phyloP scores from a whole-genome alignment of 768 basidiomycete species.

The Tricholoma bakamatsutake region DNA sequence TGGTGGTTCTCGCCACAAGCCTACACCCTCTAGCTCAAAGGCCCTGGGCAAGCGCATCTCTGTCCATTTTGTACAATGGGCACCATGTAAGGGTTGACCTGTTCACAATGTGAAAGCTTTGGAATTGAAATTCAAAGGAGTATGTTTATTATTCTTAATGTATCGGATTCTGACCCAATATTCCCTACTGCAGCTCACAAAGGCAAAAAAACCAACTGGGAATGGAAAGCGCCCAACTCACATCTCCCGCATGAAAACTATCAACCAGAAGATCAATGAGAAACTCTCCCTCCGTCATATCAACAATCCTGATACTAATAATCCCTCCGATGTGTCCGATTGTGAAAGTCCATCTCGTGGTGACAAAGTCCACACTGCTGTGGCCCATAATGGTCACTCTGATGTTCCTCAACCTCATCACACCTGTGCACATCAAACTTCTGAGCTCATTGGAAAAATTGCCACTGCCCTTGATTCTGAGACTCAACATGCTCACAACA shows the following conservation, averaged over 20 bases:
- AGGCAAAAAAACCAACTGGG: background rate
- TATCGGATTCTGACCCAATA: background rate
- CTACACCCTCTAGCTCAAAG: background rate
- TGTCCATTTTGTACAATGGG: background rate
- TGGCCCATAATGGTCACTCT: background rate
- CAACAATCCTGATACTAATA: background rate
- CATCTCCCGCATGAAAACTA: background rate
- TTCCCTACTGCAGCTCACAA: background rate
- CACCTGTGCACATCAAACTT: background rate
- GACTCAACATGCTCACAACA: background rate
- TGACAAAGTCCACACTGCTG: background rate
- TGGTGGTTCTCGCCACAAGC: background rate
- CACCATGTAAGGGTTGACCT: background rate
- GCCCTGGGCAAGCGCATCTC: background rate
- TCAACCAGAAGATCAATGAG: background rate
- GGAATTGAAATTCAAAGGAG: background rate
- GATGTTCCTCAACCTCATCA: background rate
- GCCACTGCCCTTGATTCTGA: background rate
- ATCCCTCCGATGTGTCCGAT: background rate
- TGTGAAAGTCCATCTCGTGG: too few species aligned
- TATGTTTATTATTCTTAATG: background rate
- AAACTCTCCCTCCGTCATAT: background rate
- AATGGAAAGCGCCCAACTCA: background rate
- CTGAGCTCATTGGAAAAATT: background rate
- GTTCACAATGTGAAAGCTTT: background rate